phyloP scores from a whole-genome alignment of 208 protist species.

The Kentomonas sorsogonicus region DNA sequence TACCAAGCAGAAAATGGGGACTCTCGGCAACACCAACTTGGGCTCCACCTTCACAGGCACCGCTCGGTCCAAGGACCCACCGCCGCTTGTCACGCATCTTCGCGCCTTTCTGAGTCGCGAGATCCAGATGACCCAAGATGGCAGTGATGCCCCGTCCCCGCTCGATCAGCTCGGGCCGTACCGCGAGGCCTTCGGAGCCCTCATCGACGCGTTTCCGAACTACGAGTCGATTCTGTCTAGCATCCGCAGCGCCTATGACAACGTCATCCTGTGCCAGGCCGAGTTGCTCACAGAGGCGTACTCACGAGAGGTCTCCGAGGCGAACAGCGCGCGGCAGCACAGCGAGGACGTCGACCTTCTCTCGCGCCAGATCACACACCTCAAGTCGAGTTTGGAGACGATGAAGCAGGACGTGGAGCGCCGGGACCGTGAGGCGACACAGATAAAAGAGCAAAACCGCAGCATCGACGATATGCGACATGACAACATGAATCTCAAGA shows the following conservation, averaged over 20 bases:
- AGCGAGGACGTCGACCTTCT: slow-evolving; percentile 22
- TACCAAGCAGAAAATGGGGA: no score
- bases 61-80: no score
- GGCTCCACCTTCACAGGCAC: no score
- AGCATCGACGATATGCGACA: no score
- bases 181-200: slow-evolving; percentile 64
- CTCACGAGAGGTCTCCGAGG: slow-evolving; percentile 9
- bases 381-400: slow-evolving; percentile 29
- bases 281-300: slow-evolving; percentile 52
- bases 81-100: no score
- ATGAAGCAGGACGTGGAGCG: slow-evolving; percentile 27
- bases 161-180: slow-evolving; percentile 58
- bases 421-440: slow-evolving; percentile 8
- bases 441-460: background rate
- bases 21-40: no score
- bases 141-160: slow-evolving; percentile 22
- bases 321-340: slow-evolving; percentile 19
- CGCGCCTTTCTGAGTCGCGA: slow-evolving; percentile 16
- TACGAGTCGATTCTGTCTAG: slow-evolving; percentile 64
- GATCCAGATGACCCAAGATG: no score
- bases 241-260: slow-evolving; percentile 75
- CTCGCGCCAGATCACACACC: slow-evolving; percentile 23
- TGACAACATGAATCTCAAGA: slow-evolving; percentile 23
- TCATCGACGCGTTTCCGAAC: slow-evolving; percentile 59
- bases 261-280: slow-evolving; percentile 72